Base-by-base conservation (phyloP, 176 grass and related monocot genomes). In the Eragrostis curvula region DNA sequence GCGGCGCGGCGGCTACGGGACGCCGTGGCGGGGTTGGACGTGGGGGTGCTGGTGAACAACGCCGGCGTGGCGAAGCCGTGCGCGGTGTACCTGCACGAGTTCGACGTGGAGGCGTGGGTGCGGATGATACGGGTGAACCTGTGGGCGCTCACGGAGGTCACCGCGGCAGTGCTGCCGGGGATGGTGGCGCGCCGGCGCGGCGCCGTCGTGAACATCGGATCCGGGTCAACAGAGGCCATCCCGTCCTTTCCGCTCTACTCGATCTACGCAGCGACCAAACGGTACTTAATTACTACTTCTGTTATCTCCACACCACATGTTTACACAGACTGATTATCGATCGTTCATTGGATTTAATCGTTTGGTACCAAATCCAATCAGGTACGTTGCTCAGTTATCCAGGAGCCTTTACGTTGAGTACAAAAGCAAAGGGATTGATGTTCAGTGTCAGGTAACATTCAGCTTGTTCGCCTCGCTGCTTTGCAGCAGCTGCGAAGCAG, bases 41-140 rank as follows among this genome's bases (percentile, higher is more conserved):
- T 94, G 6, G 88, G 85, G 12, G 6, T 94, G 43, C 52, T 94
- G 75, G 91, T 91, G 43, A 94, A 94, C 73, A 90, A 90, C 65
- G 91, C 91, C 29, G 91, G 82, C 6, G 57, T 91, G 30, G 55
- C 69, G 13, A 81, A 59, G 61, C 88, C 85, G 0, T 36, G 70
- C 47, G 82, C 88, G 12, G 42, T 62, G 49, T 94, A 63, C 83
- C 81, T 91, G 28, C 91, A 94, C 62, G 92, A 94, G 61, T 77
- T 42, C 45, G 86, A 86, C 51, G 61, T 70, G 21, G 88, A 91
- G 44, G 28, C 79, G 53, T 28, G 59, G 63, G 45, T 77, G 79
- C 13, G 71, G 14, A 85, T 91, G 85, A 5, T 94, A 0, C 43
- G 49, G 58, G 85, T 94, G 69, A 94, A 94, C 69, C 56, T 80